Percentiles rank a stretch among this genome's conserved stretches.
phyloP scores from a whole-genome alignment of 2,329 filamentous ascomycete genomes.

The Podosphaera aphanis region DNA sequence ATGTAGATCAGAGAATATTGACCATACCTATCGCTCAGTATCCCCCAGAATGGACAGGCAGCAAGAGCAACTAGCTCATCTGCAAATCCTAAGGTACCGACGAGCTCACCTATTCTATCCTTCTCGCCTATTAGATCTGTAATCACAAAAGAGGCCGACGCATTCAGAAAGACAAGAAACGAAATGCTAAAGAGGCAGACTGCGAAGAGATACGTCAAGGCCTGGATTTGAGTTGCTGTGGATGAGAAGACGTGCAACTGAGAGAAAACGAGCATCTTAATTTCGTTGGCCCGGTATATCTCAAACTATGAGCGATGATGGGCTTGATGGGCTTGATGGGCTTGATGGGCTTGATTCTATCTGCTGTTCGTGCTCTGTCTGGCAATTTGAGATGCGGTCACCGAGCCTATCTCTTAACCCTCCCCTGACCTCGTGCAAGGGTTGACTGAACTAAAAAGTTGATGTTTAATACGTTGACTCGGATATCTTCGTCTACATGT shows the following conservation, averaged over 20 bases:
- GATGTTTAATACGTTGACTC: no score
- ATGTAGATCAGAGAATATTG: neutral
- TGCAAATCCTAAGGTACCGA: slow-evolving; percentile 64
- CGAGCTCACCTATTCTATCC: slow-evolving; percentile 50
- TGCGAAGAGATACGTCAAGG: slow-evolving; percentile 54
- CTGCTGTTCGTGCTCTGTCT: no score
- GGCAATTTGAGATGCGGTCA: no score
- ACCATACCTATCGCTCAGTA: slow-evolving; percentile 20
- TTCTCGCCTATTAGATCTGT: slow-evolving; percentile 60
- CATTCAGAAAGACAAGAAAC: slow-evolving; percentile 77
- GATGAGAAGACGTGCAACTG: slow-evolving; percentile 22
- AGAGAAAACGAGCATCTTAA: no score
- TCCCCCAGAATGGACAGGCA: slow-evolving; percentile 59
- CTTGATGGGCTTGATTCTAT: no score
- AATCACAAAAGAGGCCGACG: slow-evolving; percentile 62
- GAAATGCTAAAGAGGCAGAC: slow-evolving; percentile 73
- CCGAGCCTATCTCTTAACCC: no score
- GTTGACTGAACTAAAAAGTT: no score
- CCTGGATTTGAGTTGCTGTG: slow-evolving; percentile 35
- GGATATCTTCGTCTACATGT: no score
- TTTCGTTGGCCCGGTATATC: no score
- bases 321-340: no score
- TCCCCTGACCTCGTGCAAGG: no score
- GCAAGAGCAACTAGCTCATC: slow-evolving; percentile 65
- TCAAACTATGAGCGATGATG: no score